phyloP scores from a whole-genome alignment of 1,284 basidiomycete species.

The Polyporus tsugae region DNA sequence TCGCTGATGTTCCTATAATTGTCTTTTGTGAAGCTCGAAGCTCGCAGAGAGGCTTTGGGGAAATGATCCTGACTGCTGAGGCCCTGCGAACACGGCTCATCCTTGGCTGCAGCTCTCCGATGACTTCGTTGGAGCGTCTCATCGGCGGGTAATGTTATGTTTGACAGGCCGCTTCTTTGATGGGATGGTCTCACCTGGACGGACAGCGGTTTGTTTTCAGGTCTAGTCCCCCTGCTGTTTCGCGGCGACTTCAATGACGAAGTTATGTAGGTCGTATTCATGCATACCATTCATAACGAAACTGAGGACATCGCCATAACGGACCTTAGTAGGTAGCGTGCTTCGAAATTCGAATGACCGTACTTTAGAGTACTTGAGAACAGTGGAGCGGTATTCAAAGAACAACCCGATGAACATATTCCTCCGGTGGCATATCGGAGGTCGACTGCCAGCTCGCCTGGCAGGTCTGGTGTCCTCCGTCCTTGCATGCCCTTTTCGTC shows the following conservation, averaged over 20 bases:
- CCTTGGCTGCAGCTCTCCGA: background rate
- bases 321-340: background rate
- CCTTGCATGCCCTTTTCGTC: background rate
- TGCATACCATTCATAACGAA: background rate
- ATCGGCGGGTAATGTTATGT: background rate
- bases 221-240: background rate
- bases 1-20: too few relatives aligned
- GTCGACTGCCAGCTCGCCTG: background rate
- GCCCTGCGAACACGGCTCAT: too few relatives aligned
- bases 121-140: background rate
- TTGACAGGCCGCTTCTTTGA: background rate
- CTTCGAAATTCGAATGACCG: background rate
- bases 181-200: background rate
- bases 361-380: background rate
- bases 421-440: background rate
- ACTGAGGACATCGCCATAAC: background rate
- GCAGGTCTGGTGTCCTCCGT: background rate
- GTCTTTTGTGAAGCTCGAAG: too few relatives aligned
- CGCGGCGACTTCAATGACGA: background rate
- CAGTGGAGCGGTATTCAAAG: too few relatives aligned
- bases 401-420: background rate
- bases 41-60: too few relatives aligned
- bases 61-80: too few relatives aligned
- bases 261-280: background rate
- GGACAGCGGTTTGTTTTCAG: background rate